Conservation (phyloP, 1,139 yeast species). For the Taphrina deformans region DNA sequence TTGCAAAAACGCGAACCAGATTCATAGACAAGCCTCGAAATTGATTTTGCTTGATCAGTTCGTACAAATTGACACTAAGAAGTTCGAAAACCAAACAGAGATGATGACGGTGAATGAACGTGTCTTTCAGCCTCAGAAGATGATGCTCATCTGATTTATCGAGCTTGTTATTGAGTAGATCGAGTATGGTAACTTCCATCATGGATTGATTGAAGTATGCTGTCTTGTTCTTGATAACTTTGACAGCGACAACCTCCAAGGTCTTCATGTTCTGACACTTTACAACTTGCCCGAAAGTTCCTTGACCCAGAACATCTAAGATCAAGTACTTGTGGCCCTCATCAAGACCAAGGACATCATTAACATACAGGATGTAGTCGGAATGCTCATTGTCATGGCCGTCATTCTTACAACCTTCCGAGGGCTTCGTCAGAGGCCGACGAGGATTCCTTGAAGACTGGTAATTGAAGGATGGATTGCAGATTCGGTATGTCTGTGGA, state of each 20-base stretch:
- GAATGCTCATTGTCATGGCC: conserved; percentile 87
- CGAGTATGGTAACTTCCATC: conserved; percentile 84
- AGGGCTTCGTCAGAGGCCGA: conserved; percentile 88
- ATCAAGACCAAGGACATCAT: conserved; percentile 85
- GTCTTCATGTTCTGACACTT: conserved; percentile 90
- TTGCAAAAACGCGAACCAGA: conserved; percentile 72
- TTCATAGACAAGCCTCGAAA: conserved; percentile 86
- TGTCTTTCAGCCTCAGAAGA: conserved; percentile 76
- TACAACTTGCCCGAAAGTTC: conserved; percentile 98
- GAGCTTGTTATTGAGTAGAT: conserved; percentile 68
- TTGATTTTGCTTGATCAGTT: conserved; percentile 86
- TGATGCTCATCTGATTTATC: conserved; percentile 70
- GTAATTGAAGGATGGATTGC: conserved; percentile 85
- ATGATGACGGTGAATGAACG: conserved; percentile 90
- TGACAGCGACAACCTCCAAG: conserved; percentile 89
- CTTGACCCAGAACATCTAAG: conserved; percentile 87
- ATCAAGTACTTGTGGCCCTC: conserved; percentile 76
- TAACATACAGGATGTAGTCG: conserved; percentile 89
- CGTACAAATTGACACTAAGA: conserved; percentile 83
- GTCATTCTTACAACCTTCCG: conserved; percentile 75
- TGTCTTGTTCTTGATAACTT: conserved; percentile 88
- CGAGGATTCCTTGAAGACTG: conserved; percentile 84
- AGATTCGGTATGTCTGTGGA: conserved; percentile 76
- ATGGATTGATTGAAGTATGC: conserved; percentile 89
- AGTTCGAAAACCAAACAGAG: conserved; percentile 89